Evolutionary conservation across 2,329 filamentous ascomycete genomes (phyloP).

Genomic region (Diplocarpon rosae): DNA sequence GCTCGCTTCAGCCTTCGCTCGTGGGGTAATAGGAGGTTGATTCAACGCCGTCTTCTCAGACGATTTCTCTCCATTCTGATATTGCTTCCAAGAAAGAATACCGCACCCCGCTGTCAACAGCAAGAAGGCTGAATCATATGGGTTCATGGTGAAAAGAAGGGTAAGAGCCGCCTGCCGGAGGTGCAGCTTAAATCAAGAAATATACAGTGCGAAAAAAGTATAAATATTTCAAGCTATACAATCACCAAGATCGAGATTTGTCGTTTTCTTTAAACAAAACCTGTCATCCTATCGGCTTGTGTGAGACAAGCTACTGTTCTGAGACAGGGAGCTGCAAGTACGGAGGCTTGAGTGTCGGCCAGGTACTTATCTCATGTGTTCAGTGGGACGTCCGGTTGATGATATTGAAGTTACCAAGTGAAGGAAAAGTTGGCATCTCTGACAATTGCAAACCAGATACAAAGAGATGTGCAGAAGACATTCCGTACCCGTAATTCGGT

Average conservation of each 20-base stretch:
- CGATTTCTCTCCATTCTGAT: slow-evolving; percentile 11
- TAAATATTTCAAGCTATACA: too few species aligned
- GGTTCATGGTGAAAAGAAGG: slow-evolving; percentile 14
- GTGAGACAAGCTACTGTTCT: slow-evolving; percentile 7
- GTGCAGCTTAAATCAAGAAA: too few species aligned
- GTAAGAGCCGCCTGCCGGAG: slow-evolving; percentile 1
- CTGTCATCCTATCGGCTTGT: background rate
- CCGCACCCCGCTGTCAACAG: slow-evolving; percentile 20
- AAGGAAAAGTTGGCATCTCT: too few species aligned
- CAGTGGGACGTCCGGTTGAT: too few species aligned
- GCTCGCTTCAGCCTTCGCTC: slow-evolving; percentile 21
- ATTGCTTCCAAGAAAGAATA: slow-evolving; percentile 23
- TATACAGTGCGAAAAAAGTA: too few species aligned
- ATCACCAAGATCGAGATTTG: too few species aligned
- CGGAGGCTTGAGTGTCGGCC: slow-evolving; percentile 1
- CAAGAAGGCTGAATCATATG: slow-evolving; percentile 21
- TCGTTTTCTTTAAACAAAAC: background rate
- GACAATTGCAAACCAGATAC: too few species aligned
- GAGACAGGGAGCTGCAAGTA: slow-evolving; percentile 3
- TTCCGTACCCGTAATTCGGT: too few species aligned
- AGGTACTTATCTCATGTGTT: background rate
- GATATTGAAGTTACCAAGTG: too few species aligned
- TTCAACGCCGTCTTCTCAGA: slow-evolving; percentile 13
- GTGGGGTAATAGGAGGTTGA: slow-evolving; percentile 13
- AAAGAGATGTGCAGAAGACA: too few species aligned